Conservation (phyloP, 805 yeast species). For the Torulaspora quercuum region DNA sequence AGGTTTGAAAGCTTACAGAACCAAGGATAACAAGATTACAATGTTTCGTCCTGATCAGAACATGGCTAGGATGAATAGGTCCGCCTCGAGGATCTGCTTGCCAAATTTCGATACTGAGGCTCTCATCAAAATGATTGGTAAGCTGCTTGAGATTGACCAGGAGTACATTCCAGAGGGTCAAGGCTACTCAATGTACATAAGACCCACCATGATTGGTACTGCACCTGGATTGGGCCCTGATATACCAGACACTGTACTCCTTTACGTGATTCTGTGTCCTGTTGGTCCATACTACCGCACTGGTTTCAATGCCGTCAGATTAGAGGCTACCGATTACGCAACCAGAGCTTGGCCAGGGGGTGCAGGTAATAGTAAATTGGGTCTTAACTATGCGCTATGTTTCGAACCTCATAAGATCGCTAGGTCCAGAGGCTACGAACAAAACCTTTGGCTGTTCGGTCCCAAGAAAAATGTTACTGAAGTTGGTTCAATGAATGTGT, state of each 20-base stretch:
- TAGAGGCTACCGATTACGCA: conserved; percentile 94
- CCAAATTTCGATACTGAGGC: conserved; percentile 82
- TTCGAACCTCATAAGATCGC: conserved; percentile 87
- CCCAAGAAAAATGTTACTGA: conserved; percentile 85
- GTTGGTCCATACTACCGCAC: conserved; percentile 95
- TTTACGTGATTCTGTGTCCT: conserved; percentile 88
- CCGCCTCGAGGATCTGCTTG: conserved; percentile 84
- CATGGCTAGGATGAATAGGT: conserved; percentile 85
- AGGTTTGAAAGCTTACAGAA: conserved; percentile 89
- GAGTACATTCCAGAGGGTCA: conserved; percentile 76
- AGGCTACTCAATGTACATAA: conserved; percentile 87
- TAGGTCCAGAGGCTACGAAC: conserved; percentile 87
- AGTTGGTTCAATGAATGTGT: conserved; percentile 97
- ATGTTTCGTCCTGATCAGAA: conserved; percentile 90
- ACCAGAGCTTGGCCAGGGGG: conserved; percentile 99
- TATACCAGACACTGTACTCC: conserved; percentile 73
- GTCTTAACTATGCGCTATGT: conserved; percentile 98
- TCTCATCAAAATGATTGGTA: conserved; percentile 68
- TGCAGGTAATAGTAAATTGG: conserved; percentile 91
- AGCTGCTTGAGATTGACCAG: conserved; percentile 70
- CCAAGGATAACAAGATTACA: conserved; percentile 60
- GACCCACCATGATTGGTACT: conserved; percentile 96
- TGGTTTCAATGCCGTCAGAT: conserved; percentile 90
- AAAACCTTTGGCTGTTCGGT: conserved; percentile 95
- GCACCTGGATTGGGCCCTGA: conserved; percentile 84